These are phyloP conservation scores for Beauveria asiatica DNA, from an alignment of 2,329 filamentous ascomycete genomes.

Conservation along the genomic window DNA sequence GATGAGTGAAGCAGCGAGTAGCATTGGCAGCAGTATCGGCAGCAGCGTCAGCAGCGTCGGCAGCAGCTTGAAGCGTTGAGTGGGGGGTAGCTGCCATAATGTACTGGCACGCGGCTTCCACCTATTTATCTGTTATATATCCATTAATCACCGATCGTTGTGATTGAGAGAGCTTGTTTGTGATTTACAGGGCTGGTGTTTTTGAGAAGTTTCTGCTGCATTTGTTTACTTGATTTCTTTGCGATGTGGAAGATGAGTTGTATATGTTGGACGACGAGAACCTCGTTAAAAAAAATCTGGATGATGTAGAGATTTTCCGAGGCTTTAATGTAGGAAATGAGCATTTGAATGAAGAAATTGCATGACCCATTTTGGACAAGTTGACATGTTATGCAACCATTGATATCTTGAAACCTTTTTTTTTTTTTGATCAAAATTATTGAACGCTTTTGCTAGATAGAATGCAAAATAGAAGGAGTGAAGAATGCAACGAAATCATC, in stretches of 20 bases:
- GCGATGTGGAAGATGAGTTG: not conserved
- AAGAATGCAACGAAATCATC: not conserved
- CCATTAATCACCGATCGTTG: not conserved
- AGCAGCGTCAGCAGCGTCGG: slow-evolving; percentile 40
- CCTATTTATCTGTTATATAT: too few species aligned
- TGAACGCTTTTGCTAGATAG: not conserved
- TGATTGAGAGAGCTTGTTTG: slow-evolving; percentile 6
- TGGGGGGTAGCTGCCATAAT: not conserved
- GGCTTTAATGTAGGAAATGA: slow-evolving; percentile 8
- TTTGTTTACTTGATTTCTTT: slow-evolving; percentile 10
- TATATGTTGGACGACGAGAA: not conserved
- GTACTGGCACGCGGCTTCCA: not conserved
- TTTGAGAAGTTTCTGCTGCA: not conserved
- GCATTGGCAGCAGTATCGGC: slow-evolving; percentile 37
- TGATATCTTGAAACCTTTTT: slow-evolving; percentile 1
- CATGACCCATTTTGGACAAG: not conserved
- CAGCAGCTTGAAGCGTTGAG: slow-evolving; percentile 27
- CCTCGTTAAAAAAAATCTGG: not conserved
- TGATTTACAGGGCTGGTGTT: not conserved
- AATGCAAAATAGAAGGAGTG: not conserved
- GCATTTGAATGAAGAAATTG: not conserved
- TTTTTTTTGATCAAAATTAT: not conserved
- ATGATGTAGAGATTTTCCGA: not conserved
- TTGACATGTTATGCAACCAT: too few species aligned
- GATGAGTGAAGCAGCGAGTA: slow-evolving; percentile 41